Conservation (phyloP, 352 stramenopile genomes). For the Discostella stelligera region DNA sequence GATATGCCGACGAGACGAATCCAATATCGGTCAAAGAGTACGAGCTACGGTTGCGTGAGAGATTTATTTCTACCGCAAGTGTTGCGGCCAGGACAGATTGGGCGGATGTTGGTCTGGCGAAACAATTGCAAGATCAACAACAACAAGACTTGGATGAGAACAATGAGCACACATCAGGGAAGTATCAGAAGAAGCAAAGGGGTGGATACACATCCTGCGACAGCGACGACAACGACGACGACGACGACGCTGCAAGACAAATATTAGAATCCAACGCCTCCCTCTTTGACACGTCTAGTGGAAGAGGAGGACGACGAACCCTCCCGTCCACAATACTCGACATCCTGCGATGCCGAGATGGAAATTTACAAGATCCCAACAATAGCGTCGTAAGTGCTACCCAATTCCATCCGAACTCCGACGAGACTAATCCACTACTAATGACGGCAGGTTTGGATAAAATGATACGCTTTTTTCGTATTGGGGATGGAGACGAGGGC, state of each 20-base stretch:
- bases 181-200: slow-evolving; percentile 19
- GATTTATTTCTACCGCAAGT: slow-evolving; percentile 57
- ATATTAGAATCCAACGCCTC: slow-evolving; percentile 54
- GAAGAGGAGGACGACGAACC: slow-evolving; percentile 2
- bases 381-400: slow-evolving; percentile 59
- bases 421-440: slow-evolving; percentile 62
- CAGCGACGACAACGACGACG: slow-evolving; percentile 24
- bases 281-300: slow-evolving; percentile 42
- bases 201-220: slow-evolving; percentile 15
- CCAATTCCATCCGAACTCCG: slow-evolving; percentile 68
- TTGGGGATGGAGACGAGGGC: slow-evolving; percentile 42
- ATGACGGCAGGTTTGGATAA: slow-evolving; percentile 79
- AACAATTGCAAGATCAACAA: slow-evolving; percentile 12
- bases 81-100: slow-evolving; percentile 63
- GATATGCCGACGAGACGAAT: slow-evolving; percentile 48
- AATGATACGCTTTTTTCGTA: slow-evolving; percentile 73
- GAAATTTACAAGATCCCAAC: slow-evolving; percentile 64
- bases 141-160: not conserved
- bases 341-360: slow-evolving; percentile 66
- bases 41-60: slow-evolving; percentile 64
- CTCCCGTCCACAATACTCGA: slow-evolving; percentile 66
- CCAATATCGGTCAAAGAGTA: slow-evolving; percentile 58
- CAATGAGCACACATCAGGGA: not conserved
- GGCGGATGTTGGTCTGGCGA: slow-evolving; percentile 41
- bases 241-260: slow-evolving; percentile 29